These are phyloP conservation scores for Gossypium longicalyx DNA, from an alignment of 345 rosid species.

Conservation along the genomic window DNA sequence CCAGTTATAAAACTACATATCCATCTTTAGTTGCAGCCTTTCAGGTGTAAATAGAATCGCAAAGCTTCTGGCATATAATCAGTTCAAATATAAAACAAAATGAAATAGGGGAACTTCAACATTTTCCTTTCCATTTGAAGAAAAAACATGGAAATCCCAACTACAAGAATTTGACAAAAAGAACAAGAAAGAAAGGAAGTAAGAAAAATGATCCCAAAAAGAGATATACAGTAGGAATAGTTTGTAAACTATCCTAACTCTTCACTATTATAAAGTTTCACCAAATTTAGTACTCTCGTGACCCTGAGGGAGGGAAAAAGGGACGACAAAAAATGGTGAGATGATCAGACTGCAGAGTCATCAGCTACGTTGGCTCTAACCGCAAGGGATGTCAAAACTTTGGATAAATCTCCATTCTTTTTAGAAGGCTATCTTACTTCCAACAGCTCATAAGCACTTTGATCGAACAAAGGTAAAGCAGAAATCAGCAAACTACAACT, in stretches of 20 bases:
- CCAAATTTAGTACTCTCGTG: not conserved
- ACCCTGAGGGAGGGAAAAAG: not conserved
- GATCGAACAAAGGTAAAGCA: not conserved
- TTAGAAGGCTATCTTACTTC: not conserved
- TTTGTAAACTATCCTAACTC: not conserved
- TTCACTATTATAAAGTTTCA: not conserved
- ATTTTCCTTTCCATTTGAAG: not conserved
- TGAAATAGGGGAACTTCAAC: not conserved
- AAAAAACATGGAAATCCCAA: not conserved
- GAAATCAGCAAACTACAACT: not conserved
- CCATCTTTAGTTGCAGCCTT: not conserved
- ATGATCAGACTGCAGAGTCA: not conserved
- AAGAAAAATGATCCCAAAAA: not conserved
- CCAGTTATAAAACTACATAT: not conserved
- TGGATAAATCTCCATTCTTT: not conserved
- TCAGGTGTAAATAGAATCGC: not conserved
- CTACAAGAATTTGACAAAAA: not conserved
- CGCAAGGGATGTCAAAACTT: not conserved
- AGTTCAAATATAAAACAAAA: not conserved
- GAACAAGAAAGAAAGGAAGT: not conserved
- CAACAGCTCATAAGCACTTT: not conserved
- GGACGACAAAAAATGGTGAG: not conserved
- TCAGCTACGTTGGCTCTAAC: not conserved
- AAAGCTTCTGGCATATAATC: not conserved
- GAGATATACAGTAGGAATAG: not conserved